These are phyloP conservation scores for Discostella stelligeroides DNA, from an alignment of 108 stramenopile genomes.

Conservation along the genomic window DNA sequence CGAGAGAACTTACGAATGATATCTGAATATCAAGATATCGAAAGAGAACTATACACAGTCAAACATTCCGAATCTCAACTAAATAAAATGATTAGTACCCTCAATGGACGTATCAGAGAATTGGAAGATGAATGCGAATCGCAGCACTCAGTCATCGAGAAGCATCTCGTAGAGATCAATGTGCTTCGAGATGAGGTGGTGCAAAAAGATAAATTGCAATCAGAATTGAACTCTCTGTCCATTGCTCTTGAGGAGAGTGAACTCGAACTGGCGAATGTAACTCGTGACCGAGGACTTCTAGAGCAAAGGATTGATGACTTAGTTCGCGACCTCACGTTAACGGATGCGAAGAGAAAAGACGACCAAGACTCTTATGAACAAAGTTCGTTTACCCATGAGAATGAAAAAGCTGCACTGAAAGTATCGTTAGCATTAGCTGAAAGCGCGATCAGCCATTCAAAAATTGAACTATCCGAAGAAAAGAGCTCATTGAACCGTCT, in stretches of 20 bases:
- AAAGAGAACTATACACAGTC: neutral
- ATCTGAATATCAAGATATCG: neutral
- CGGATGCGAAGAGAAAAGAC: constrained; percentile 8
- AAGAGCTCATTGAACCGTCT: constrained; percentile 1
- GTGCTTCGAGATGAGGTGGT: neutral
- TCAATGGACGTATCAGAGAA: neutral
- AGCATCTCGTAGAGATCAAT: constrained; percentile 14
- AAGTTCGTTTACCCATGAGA: neutral
- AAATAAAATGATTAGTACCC: neutral
- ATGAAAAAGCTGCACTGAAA: constrained; percentile 11
- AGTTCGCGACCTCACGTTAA: constrained; percentile 7
- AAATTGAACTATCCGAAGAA: constrained; percentile 5
- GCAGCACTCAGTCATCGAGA: neutral
- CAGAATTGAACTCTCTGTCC: constrained; percentile 22
- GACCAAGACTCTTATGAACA: constrained; percentile 8
- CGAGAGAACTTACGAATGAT: neutral
- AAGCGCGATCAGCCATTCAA: neutral
- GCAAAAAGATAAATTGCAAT: constrained; percentile 4
- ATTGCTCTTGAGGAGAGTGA: constrained; percentile 10
- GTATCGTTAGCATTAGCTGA: constrained; percentile 1
- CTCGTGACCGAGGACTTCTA: constrained; percentile 2
- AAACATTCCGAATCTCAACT: neutral
- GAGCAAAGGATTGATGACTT: constrained; percentile 9
- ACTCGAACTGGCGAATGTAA: neutral
- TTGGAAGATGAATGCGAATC: neutral